These are phyloP conservation scores for Andrographis paniculata DNA, from an alignment of 305 asterid species.

Conservation along the genomic window DNA sequence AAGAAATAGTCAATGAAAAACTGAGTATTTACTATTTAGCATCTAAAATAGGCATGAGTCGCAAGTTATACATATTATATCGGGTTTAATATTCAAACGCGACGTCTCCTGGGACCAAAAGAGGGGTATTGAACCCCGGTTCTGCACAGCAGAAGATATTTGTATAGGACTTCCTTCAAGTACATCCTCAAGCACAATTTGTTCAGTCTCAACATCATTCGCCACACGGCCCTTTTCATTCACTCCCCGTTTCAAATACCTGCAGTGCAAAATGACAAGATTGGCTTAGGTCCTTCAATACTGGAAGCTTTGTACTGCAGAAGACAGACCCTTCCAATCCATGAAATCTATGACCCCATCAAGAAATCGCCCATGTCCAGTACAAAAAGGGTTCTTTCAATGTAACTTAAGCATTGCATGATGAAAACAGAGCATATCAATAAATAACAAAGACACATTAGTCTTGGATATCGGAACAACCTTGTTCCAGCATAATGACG, in stretches of 20 bases:
- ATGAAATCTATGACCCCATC: conserved; percentile 1
- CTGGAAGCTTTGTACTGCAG: conserved; percentile 1
- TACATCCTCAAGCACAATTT: conserved; percentile 70
- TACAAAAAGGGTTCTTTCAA: too few species aligned
- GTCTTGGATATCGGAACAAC: conserved; percentile 21
- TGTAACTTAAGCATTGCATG: not conserved
- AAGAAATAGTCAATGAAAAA: not conserved
- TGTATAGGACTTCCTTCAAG: conserved; percentile 42
- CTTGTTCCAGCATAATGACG: conserved; percentile 99
- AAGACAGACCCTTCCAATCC: conserved; percentile 6
- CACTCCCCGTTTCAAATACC: conserved; percentile 84
- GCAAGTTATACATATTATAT: conserved; percentile 58
- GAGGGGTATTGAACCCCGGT: conserved; percentile 93
- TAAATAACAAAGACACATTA: not conserved
- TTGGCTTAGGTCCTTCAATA: not conserved
- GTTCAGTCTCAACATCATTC: conserved; percentile 96
- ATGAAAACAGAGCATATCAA: not conserved
- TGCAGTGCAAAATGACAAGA: conserved; percentile 18
- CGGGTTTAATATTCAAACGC: conserved; percentile 73
- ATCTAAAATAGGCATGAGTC: not conserved
- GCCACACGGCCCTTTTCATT: conserved; percentile 95
- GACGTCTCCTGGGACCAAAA: conserved; percentile 98
- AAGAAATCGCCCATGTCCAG: not conserved
- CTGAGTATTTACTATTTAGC: too few species aligned
- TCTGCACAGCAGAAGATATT: conserved; percentile 79